Conservation (phyloP, 2,329 filamentous ascomycete genomes). For the Blastomyces gilchristii region DNA sequence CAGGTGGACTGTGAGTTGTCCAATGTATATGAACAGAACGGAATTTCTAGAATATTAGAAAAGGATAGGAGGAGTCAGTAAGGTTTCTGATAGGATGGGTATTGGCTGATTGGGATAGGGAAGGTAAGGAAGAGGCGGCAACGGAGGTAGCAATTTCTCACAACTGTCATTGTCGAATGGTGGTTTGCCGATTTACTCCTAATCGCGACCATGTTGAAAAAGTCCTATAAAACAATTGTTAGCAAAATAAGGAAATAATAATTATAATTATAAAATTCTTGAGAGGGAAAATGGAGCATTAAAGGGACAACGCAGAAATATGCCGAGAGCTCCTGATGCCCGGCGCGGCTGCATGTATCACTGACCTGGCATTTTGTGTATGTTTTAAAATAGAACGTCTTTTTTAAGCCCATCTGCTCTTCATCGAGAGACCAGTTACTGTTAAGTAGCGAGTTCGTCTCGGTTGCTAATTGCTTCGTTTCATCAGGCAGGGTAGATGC, state of each 20-base stretch:
- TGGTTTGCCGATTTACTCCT: constrained; percentile 20
- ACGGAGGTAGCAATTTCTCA: not conserved
- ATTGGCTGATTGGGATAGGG: not conserved
- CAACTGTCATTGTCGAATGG: constrained; percentile 10
- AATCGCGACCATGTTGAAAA: constrained; percentile 29
- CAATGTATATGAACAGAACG: constrained; percentile 10
- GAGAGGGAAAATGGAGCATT: not conserved
- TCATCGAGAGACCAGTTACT: constrained; percentile 28
- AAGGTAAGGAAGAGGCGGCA: no score
- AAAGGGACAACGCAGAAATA: not conserved
- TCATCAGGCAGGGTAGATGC: not conserved
- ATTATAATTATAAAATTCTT: no score
- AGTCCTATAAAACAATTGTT: constrained; percentile 21
- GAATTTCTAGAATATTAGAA: constrained; percentile 5
- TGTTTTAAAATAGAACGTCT: constrained; percentile 32
- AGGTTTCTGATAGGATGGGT: not conserved
- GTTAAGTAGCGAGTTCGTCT: constrained; percentile 20
- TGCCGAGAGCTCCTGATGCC: not conserved
- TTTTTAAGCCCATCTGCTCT: constrained; percentile 26
- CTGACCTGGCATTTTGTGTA: constrained; percentile 32
- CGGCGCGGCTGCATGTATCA: not conserved
- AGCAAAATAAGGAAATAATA: not conserved
- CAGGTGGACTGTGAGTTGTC: constrained; percentile 8
- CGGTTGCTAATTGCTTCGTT: constrained; percentile 7
- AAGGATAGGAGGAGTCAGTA: not conserved